These are phyloP conservation scores for Wolfiporia cocos DNA, from an alignment of 1,284 basidiomycete genomes.

Conservation along the genomic window DNA sequence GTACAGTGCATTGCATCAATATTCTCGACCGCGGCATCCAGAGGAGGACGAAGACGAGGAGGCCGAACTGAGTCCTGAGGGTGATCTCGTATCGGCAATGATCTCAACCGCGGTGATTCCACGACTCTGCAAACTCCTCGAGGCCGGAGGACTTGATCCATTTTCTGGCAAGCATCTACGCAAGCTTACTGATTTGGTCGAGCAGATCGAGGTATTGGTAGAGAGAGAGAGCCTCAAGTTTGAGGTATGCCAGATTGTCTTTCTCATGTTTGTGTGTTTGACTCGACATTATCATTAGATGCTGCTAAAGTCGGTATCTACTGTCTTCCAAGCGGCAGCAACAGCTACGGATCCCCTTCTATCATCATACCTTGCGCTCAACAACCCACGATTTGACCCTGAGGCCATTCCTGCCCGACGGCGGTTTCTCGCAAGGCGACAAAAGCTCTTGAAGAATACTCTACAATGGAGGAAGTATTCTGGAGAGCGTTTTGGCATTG, in stretches of 20 bases:
- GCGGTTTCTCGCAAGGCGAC: constrained; percentile 61
- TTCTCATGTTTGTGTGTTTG: background rate
- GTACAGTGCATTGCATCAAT: constrained; percentile 76
- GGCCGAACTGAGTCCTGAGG: constrained; percentile 69
- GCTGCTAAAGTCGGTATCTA: constrained; percentile 59
- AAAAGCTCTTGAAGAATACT: constrained; percentile 73
- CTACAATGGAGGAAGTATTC: constrained; percentile 73
- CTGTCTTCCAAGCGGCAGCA: constrained; percentile 54
- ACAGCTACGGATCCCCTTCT: constrained; percentile 40
- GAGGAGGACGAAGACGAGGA: constrained; percentile 37
- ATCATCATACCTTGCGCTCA: constrained; percentile 32
- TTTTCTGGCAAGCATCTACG: constrained; percentile 69
- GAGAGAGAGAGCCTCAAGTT: constrained; percentile 62
- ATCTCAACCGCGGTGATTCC: constrained; percentile 81
- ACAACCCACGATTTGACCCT: constrained; percentile 65
- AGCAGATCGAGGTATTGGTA: constrained; percentile 79
- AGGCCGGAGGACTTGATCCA: constrained; percentile 75
- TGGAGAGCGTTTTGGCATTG: constrained; percentile 55
- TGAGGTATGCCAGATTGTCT: constrained; percentile 47
- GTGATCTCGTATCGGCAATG: constrained; percentile 86
- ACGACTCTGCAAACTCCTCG: constrained; percentile 62
- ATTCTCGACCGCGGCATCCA: constrained; percentile 51
- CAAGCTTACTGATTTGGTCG: constrained; percentile 66
- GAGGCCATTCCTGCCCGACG: constrained; percentile 67
- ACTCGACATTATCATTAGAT: constrained; percentile 32